A percentile compares a stretch with the other conserved stretches of the same genome.
These are phyloP conservation scores for Phytophthora pisi DNA, from an alignment of 352 stramenopile genomes.

Conservation along the genomic window DNA sequence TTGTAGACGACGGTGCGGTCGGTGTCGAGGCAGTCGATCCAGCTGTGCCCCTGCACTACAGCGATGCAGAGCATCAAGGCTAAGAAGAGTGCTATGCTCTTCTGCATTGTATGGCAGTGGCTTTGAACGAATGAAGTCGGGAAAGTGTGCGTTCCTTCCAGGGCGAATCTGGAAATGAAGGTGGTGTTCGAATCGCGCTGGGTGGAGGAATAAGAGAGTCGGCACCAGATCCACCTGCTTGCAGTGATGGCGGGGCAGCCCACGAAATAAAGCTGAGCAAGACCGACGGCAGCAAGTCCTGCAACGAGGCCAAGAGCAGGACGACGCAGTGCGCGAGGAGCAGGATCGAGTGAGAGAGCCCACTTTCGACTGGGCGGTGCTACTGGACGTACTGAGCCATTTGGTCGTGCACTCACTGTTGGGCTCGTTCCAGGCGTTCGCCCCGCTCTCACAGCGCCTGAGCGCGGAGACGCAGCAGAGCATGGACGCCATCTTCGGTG, in stretches of 20 bases:
- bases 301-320: too few species aligned
- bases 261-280: not conserved
- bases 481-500: too few species aligned
- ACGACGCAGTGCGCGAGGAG: too few species aligned
- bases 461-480: too few species aligned
- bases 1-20: constrained; percentile 64
- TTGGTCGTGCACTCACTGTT: too few species aligned
- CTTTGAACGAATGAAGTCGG: constrained; percentile 1
- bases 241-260: not conserved
- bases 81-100: constrained; percentile 11
- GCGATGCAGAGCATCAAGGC: constrained; percentile 22
- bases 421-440: too few species aligned
- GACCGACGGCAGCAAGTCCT: too few species aligned
- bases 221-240: constrained; percentile 17
- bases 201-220: constrained; percentile 32
- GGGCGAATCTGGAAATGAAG: constrained; percentile 26
- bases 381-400: too few species aligned
- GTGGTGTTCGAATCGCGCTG: constrained; percentile 16
- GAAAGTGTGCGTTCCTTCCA: constrained; percentile 15
- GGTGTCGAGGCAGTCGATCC: constrained; percentile 79
- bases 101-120: constrained; percentile 7
- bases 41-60: constrained; percentile 47
- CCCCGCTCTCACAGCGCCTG: too few species aligned
- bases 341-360: too few species aligned
- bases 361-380: too few species aligned